Conservation (phyloP, 139 green algal species). For the Diplosphaera chodatii region DNA sequence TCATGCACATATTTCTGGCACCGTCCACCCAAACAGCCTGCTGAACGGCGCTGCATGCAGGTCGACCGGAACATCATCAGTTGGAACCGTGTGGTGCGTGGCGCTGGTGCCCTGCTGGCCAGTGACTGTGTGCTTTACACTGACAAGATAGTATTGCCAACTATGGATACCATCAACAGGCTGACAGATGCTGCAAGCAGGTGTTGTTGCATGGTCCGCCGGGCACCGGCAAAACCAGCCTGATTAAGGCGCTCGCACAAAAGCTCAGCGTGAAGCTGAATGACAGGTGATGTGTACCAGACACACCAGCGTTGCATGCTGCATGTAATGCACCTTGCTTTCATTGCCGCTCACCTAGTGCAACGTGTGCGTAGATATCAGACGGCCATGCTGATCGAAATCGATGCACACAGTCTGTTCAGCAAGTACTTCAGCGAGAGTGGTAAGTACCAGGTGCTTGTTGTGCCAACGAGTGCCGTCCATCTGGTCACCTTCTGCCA, state of each 20-base stretch:
- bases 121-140: background rate
- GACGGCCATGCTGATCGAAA: conserved; percentile 72
- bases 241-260: conserved; percentile 84
- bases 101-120: background rate
- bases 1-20: too few species aligned
- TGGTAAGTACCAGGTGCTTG: conserved; percentile 13
- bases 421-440: conserved; percentile 92
- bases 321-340: too few species aligned
- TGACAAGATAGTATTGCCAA: background rate
- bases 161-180: too few species aligned
- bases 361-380: conserved; percentile 46
- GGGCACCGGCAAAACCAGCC: conserved; percentile 54
- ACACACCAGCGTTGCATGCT: background rate
- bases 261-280: conserved; percentile 53
- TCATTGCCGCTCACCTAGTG: too few species aligned
- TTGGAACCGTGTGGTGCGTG: background rate
- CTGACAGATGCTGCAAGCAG: too few species aligned
- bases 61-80: conserved; percentile 75
- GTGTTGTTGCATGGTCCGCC: conserved; percentile 89
- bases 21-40: too few species aligned
- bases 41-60: conserved; percentile 27
- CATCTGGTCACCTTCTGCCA: too few species aligned
- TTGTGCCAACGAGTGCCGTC: too few species aligned
- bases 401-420: conserved; percentile 96
- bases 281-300: conserved; percentile 7